Base-by-base conservation (phyloP, 1,139 yeast species). In the Taphrina pruni region DNA sequence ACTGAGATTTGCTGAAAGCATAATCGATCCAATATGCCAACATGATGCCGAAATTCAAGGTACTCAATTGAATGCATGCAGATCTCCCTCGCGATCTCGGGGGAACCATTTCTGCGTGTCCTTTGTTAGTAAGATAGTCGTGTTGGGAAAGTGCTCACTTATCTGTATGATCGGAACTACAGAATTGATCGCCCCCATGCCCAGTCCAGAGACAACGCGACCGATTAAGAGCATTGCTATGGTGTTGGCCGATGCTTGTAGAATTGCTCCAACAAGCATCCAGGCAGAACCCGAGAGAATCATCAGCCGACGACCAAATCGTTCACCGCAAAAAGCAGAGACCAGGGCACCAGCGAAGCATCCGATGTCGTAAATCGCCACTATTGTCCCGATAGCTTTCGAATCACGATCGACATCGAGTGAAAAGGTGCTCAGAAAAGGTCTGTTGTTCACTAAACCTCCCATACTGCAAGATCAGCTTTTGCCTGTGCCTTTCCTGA, bases 281-380 rank as follows among this genome's bases (percentile, higher is more conserved):
- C 88, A 81, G 51, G 81, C 65, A 54, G 89, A 81, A 60, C 94
- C 94, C 43, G 79, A 60, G 50, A 86, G 79, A 71, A 89, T 85
- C 73, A 87, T 79, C 38, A 86, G 86, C 76, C 89, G 84, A 80
- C 95, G 86, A 71, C 95, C 95, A 51, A 81, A 76, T 69, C 74
- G 78, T 72, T 87, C 91, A 76, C 94, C 95, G 72, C 80, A 78
- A 74, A 84, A 80, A 79, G 87, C 83, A 8, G 89, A 88, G 71
- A 86, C 82, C 72, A 85, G 72, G 75, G 73, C 45, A 91, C 95
- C 95, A 73, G 85, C 83, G 80, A 88, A 85, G 81, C 92, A 88
- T 14, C 95, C 95, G 69, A 89, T 78, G 76, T 88, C 93, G 77
- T 88, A 89, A 77, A 88, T 85, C 0, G 92, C 83, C 8, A 89